Percentiles rank a stretch among this genome's conserved stretches.
These are phyloP conservation scores for Artomyces pyxidatus DNA, from an alignment of 768 basidiomycete genomes.

Conservation along the genomic window DNA sequence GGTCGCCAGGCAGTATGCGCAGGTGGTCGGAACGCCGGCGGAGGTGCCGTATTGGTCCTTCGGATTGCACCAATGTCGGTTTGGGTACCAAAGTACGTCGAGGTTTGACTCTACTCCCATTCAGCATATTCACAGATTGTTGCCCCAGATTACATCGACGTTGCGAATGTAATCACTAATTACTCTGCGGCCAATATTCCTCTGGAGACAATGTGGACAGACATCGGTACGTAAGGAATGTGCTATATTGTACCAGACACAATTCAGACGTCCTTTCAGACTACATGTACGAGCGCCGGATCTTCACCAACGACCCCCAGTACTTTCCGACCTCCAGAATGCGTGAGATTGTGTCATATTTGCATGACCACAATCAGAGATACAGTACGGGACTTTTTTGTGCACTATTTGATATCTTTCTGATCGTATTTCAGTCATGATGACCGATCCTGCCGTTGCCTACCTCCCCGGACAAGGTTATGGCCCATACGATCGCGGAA, in stretches of 20 bases:
- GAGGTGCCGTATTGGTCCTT: constrained; percentile 72
- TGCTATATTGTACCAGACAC: neutral
- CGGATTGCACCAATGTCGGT: constrained; percentile 67
- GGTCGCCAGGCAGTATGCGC: constrained; percentile 60
- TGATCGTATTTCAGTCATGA: constrained; percentile 38
- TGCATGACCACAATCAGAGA: constrained; percentile 52
- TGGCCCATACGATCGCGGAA: constrained; percentile 46
- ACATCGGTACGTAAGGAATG: constrained; percentile 44
- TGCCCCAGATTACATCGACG: constrained; percentile 51
- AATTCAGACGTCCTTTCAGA: constrained; percentile 29
- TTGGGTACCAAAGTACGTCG: constrained; percentile 51
- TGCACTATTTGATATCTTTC: too few species aligned
- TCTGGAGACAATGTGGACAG: constrained; percentile 75
- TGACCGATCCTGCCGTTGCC: constrained; percentile 68
- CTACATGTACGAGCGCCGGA: constrained; percentile 60
- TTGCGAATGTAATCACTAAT: constrained; percentile 51
- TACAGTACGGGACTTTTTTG: constrained; percentile 35
- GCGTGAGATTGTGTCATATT: constrained; percentile 55
- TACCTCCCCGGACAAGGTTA: constrained; percentile 41
- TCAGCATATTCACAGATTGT: neutral
- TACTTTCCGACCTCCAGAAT: constrained; percentile 59
- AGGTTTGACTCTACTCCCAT: neutral
- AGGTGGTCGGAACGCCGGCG: constrained; percentile 56
- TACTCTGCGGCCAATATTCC: constrained; percentile 57
- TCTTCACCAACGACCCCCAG: constrained; percentile 61